Evolutionary conservation across 176 grass and related monocot species (phyloP).

Genomic region (Carex kokanica): DNA sequence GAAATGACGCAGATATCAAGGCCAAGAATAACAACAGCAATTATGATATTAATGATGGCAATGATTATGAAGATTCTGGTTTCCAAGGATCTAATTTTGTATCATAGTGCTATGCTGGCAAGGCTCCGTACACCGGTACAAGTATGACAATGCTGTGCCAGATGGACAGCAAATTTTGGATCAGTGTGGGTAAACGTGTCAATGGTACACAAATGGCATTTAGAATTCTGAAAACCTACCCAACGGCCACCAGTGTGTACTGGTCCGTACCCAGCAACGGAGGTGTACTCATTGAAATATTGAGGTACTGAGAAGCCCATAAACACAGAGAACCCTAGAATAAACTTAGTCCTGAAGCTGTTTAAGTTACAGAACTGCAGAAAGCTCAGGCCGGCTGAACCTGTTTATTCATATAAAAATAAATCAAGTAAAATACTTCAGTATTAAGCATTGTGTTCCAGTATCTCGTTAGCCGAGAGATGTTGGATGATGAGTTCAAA

Average conservation of each 20-base stretch:
- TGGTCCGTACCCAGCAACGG: constrained; percentile 67
- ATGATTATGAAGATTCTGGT: background rate
- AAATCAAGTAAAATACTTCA: background rate
- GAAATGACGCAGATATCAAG: background rate
- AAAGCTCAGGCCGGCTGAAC: constrained; percentile 60
- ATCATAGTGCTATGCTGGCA: background rate
- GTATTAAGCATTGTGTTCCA: background rate
- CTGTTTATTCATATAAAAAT: constrained; percentile 46
- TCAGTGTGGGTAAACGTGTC: background rate
- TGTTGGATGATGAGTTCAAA: background rate
- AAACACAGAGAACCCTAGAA: constrained; percentile 83
- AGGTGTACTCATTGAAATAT: constrained; percentile 92
- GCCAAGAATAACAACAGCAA: background rate
- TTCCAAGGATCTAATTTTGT: background rate
- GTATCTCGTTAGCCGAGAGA: background rate
- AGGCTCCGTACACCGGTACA: background rate
- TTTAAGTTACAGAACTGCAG: constrained; percentile 92
- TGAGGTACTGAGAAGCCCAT: constrained; percentile 90
- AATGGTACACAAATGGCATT: background rate
- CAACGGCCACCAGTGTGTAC: constrained; percentile 79
- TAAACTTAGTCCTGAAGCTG: constrained; percentile 84
- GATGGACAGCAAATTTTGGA: background rate
- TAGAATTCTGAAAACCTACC: constrained; percentile 48
- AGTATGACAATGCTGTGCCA: background rate
- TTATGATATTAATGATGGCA: background rate